phyloP scores from a whole-genome alignment of 2,329 filamentous ascomycete genomes.

The Colletotrichum eleusines region DNA sequence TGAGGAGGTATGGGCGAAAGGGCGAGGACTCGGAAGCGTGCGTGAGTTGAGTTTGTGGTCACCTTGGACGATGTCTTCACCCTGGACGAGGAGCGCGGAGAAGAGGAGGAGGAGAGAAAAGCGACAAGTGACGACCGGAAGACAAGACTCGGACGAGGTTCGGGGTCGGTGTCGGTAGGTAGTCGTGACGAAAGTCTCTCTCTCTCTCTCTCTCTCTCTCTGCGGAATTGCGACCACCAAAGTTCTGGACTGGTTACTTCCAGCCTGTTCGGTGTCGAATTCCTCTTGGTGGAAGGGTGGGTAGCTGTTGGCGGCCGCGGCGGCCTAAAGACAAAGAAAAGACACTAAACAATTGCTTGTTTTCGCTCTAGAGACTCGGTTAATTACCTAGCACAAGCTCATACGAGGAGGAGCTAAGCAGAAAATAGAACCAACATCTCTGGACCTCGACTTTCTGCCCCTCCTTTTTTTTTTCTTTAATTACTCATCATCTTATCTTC shows the following conservation, averaged over 20 bases:
- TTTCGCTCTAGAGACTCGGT: conserved; percentile 8
- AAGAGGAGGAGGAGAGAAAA: background rate
- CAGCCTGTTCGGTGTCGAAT: no score
- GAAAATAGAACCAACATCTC: background rate
- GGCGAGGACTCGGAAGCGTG: background rate
- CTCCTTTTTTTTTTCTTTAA: background rate
- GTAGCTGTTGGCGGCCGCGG: no score
- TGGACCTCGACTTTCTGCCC: conserved; percentile 15
- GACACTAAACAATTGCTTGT: conserved; percentile 26
- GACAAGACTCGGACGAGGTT: background rate
- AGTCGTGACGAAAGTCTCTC: no score
- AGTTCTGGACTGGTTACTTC: no score
- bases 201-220: no score
- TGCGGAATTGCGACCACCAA: no score
- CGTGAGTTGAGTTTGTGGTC: no score
- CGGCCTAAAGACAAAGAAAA: no score
- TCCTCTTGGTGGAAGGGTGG: no score
- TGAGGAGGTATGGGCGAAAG: background rate
- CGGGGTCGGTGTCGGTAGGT: background rate
- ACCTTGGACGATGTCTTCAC: no score
- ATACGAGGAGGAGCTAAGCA: background rate
- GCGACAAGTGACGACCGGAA: conserved; percentile 6
- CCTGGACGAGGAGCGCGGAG: background rate
- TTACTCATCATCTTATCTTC: background rate
- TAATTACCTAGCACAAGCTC: background rate